phyloP scores from a whole-genome alignment of 805 yeast genomes.

The Yamadazyma takamatsuzukensis region DNA sequence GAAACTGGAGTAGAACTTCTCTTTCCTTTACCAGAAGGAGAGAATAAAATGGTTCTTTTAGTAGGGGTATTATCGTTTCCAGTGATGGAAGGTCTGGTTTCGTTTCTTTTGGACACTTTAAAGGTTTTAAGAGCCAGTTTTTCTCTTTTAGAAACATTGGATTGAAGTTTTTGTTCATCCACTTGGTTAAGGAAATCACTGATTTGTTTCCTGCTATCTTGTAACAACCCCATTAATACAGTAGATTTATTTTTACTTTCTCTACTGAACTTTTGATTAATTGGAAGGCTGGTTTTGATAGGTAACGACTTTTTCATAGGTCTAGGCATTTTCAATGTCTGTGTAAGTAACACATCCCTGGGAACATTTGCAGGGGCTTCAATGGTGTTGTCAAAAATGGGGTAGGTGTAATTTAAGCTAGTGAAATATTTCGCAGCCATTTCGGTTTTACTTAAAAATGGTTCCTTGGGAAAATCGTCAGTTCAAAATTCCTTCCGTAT shows the following conservation, averaged over 20 bases:
- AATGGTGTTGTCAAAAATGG: slow-evolving; percentile 8
- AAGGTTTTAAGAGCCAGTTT: slow-evolving; percentile 1
- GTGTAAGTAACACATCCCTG: slow-evolving; percentile 15
- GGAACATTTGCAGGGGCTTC: slow-evolving; percentile 9
- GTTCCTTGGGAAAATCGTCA: too few relatives aligned
- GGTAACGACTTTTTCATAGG: slow-evolving; percentile 6
- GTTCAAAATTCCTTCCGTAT: too few relatives aligned
- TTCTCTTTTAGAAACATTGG: slow-evolving; percentile 1
- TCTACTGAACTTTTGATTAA: slow-evolving; percentile 5
- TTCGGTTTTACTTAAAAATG: too few relatives aligned
- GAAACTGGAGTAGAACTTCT: slow-evolving; percentile 26
- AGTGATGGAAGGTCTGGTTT: slow-evolving; percentile 7
- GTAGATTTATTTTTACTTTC: not conserved
- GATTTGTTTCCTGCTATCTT: slow-evolving; percentile 2
- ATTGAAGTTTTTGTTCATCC: not conserved
- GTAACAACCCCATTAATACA: not conserved
- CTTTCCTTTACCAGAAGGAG: slow-evolving; percentile 23
- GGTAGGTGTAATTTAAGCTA: slow-evolving; percentile 13
- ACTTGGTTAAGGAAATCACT: slow-evolving; percentile 1
- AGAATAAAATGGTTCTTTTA: slow-evolving; percentile 24
- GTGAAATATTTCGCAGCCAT: slow-evolving; percentile 8
- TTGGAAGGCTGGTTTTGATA: slow-evolving; percentile 1
- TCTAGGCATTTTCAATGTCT: slow-evolving; percentile 16
- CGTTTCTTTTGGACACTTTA: slow-evolving; percentile 1
- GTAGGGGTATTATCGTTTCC: slow-evolving; percentile 23